A percentile compares a stretch with the other conserved stretches of the same genome.
Evolutionary conservation across 805 yeast species (phyloP).

Genomic region (Sugiyamaella qingdaonensis): DNA sequence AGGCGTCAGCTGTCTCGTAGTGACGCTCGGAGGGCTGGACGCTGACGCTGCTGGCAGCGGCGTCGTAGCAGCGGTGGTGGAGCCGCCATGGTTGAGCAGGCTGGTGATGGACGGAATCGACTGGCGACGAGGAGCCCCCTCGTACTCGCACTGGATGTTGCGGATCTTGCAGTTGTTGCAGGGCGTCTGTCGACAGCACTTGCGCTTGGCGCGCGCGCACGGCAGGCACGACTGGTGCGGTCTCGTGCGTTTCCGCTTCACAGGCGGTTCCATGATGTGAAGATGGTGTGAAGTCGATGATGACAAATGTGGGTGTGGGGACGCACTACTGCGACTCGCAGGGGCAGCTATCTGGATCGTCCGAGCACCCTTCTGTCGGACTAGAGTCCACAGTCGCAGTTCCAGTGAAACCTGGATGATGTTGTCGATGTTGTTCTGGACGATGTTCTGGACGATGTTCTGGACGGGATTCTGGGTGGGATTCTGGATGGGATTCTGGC

Average conservation of each 20-base stretch:
- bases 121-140: slow-evolving; percentile 7
- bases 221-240: slow-evolving; percentile 18
- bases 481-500: no score
- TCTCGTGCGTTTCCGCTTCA: slow-evolving; percentile 11
- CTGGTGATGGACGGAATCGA: slow-evolving; percentile 2
- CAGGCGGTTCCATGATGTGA: slow-evolving; percentile 2
- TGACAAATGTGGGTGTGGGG: slow-evolving; percentile 6
- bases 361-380: no score
- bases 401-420: no score
- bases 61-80: not conserved
- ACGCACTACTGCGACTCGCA: not conserved
- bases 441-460: no score
- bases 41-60: not conserved
- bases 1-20: not conserved
- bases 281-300: not conserved
- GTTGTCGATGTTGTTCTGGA: no score
- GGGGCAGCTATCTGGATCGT: not conserved
- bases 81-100: not conserved
- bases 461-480: no score
- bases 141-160: slow-evolving; percentile 15
- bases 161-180: slow-evolving; percentile 19
- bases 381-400: no score
- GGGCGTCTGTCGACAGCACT: slow-evolving; percentile 17
- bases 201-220: slow-evolving; percentile 19
- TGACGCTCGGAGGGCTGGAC: not conserved